Conservation (phyloP, 73 alveolate species). For the Paramecium pentaurelia region DNA sequence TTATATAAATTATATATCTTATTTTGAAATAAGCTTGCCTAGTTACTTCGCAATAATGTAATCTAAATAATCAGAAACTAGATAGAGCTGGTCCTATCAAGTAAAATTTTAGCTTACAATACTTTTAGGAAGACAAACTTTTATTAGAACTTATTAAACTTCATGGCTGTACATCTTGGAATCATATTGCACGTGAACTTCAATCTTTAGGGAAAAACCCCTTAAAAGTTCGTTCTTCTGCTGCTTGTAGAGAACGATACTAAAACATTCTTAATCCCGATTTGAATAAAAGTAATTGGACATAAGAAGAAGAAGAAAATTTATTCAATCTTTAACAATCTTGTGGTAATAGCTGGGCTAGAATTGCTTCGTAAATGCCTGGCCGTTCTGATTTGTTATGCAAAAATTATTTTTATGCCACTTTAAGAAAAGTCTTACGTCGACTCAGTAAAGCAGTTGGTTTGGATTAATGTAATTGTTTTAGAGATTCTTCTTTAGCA, state of each 20-base stretch:
- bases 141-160: neutral
- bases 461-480: neutral
- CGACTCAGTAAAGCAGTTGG: slow-evolving; percentile 32
- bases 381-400: slow-evolving; percentile 79
- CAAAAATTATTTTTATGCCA: slow-evolving; percentile 79
- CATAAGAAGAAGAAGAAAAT: slow-evolving; percentile 72
- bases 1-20: neutral
- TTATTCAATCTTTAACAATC: slow-evolving; percentile 67
- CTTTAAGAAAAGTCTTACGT: slow-evolving; percentile 64
- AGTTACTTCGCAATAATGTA: neutral
- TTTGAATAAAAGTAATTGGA: slow-evolving; percentile 72
- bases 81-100: slow-evolving; percentile 36
- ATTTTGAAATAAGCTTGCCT: neutral
- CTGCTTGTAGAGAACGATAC: slow-evolving; percentile 76
- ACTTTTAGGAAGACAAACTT: slow-evolving; percentile 12
- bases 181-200: neutral
- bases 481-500: neutral
- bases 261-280: slow-evolving; percentile 75
- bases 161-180: slow-evolving; percentile 26
- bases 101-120: neutral
- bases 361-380: slow-evolving; percentile 64
- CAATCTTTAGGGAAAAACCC: neutral
- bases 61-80: slow-evolving; percentile 4
- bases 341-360: slow-evolving; percentile 80
- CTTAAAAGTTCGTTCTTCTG: neutral